Conservation (phyloP, 2,329 filamentous ascomycete species). For the Phaeosphaeriaceae sp. region DNA sequence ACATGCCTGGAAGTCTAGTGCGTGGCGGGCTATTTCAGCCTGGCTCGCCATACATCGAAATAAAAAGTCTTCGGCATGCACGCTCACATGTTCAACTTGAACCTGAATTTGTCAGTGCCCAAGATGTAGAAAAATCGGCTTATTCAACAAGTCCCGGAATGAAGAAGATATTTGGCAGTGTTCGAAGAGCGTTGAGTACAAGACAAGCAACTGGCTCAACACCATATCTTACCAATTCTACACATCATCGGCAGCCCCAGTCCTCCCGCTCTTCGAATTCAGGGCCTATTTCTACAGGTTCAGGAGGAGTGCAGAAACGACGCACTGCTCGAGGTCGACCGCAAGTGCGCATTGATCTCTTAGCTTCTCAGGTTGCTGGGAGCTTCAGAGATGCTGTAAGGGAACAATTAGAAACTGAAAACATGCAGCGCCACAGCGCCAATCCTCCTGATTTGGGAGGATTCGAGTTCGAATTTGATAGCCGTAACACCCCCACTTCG, state of each 20-base stretch:
- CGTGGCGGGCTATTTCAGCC: constrained; percentile 86
- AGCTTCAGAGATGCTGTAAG: constrained; percentile 79
- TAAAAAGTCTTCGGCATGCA: constrained; percentile 36
- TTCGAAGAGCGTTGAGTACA: constrained; percentile 80
- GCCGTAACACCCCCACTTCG: constrained; percentile 18
- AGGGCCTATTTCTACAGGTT: constrained; percentile 26
- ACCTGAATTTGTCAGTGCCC: neutral
- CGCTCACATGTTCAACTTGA: constrained; percentile 37
- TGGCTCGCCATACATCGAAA: constrained; percentile 78
- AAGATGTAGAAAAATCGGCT: constrained; percentile 33
- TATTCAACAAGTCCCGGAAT: constrained; percentile 66
- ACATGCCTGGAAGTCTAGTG: constrained; percentile 83
- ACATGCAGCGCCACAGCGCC: constrained; percentile 23
- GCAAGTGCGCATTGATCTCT: constrained; percentile 75
- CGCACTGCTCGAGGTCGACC: constrained; percentile 34
- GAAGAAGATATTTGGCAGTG: constrained; percentile 84
- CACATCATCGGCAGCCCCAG: constrained; percentile 30
- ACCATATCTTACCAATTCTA: constrained; percentile 26
- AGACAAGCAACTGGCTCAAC: constrained; percentile 45
- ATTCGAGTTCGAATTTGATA: constrained; percentile 47
- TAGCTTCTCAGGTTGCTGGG: constrained; percentile 79
- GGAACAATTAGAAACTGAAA: constrained; percentile 59
- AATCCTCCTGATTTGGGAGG: constrained; percentile 34
- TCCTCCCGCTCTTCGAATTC: constrained; percentile 40
- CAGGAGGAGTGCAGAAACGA: constrained; percentile 42